Evolutionary conservation across 108 stramenopile species (phyloP).

Genomic region (Pinguiococcus pyrenoidosus): DNA sequence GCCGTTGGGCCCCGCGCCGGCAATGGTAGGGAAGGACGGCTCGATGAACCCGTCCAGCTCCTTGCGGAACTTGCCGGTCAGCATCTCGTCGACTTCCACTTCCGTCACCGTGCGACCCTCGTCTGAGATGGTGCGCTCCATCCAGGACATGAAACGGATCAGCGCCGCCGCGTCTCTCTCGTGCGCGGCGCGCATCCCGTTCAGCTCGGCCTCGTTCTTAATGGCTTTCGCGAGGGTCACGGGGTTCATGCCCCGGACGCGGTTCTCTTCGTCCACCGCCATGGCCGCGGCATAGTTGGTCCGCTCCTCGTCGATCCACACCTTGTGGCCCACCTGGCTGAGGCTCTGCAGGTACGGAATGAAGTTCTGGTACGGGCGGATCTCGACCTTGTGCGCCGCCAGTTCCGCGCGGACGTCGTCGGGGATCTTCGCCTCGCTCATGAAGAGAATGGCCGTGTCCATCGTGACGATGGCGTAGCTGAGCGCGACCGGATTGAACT

Average conservation of each 20-base stretch:
- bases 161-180: slow-evolving; percentile 86
- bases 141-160: slow-evolving; percentile 74
- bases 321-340: background rate
- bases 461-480: slow-evolving; percentile 63
- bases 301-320: slow-evolving; percentile 2
- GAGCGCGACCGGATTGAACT: slow-evolving; percentile 67
- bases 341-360: background rate
- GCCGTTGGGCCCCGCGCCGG: slow-evolving; percentile 82
- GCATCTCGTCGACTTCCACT: background rate
- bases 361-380: background rate
- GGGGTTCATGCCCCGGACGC: slow-evolving; percentile 5
- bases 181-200: slow-evolving; percentile 76
- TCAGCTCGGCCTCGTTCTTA: slow-evolving; percentile 75
- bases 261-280: background rate
- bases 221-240: slow-evolving; percentile 65
- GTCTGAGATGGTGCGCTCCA: slow-evolving; percentile 39
- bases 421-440: background rate
- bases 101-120: background rate
- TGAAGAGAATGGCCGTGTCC: background rate
- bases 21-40: slow-evolving; percentile 76
- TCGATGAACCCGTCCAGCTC: slow-evolving; percentile 6
- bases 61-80: background rate
- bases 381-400: background rate
- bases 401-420: background rate
- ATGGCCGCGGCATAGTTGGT: background rate